Percentiles rank a stretch among this genome's conserved stretches.
Conservation (phyloP, 768 basidiomycete species). For the Tulasnella calospora region DNA sequence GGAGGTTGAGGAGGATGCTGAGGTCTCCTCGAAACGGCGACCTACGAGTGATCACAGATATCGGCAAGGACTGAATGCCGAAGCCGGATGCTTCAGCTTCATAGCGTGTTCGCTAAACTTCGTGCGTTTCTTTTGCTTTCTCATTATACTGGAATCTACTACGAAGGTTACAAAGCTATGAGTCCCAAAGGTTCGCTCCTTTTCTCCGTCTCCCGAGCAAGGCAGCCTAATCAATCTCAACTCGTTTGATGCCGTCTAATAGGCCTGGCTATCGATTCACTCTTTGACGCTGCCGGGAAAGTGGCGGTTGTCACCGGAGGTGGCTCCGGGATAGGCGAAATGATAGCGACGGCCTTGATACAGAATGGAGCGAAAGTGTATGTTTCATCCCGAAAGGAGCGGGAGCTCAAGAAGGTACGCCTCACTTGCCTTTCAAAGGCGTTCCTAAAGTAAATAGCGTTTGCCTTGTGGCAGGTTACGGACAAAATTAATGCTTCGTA, state of each 20-base stretch:
- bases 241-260: background rate
- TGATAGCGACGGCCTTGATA: conserved; percentile 77
- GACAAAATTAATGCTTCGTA: conserved; percentile 57
- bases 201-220: background rate
- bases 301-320: conserved; percentile 80
- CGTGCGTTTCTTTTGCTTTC: background rate
- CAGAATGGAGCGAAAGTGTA: conserved; percentile 80
- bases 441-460: background rate
- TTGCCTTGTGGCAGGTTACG: conserved; percentile 39
- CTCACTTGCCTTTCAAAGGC: background rate
- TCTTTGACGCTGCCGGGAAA: conserved; percentile 67
- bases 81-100: background rate
- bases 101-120: background rate
- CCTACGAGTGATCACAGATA: background rate
- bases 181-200: background rate
- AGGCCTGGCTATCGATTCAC: conserved; percentile 48
- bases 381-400: conserved; percentile 80
- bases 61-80: background rate
- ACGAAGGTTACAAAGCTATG: background rate
- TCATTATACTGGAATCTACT: background rate
- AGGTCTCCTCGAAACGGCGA: background rate
- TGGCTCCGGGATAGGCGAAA: conserved; percentile 74
- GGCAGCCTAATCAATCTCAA: background rate
- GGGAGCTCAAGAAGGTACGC: conserved; percentile 65
- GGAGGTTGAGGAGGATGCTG: background rate